Conservation (phyloP, 148 eudicot genomes). For the Gaultheria prostrata region DNA sequence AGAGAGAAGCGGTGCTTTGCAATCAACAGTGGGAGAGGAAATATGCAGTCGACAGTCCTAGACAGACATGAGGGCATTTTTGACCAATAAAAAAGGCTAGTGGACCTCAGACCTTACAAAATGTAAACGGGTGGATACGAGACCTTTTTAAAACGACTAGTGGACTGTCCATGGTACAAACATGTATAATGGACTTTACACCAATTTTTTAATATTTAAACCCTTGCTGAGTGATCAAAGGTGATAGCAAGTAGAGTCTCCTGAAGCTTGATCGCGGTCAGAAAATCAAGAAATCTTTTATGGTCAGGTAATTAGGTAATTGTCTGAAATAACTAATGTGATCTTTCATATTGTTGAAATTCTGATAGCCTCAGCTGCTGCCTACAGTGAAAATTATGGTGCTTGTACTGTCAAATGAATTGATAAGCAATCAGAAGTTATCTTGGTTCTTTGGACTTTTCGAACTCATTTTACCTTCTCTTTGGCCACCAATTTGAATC, state of each 20-base stretch:
- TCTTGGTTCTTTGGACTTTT: not conserved
- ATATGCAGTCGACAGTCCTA: too few species aligned
- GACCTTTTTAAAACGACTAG: too few species aligned
- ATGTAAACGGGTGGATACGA: too few species aligned
- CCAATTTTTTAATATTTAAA: too few species aligned
- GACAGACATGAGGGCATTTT: too few species aligned
- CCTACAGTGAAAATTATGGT: not conserved
- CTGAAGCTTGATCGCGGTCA: not conserved
- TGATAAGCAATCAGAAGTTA: not conserved
- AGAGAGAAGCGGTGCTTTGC: too few species aligned
- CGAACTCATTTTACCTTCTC: not conserved
- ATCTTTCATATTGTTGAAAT: not conserved
- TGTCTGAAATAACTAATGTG: constrained; percentile 4
- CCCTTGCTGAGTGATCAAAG: constrained; percentile 48
- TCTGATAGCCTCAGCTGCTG: not conserved
- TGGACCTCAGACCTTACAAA: too few species aligned
- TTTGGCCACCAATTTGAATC: not conserved
- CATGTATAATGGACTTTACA: too few species aligned
- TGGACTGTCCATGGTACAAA: too few species aligned
- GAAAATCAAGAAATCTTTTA: not conserved
- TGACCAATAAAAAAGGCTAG: too few species aligned
- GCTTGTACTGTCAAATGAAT: not conserved
- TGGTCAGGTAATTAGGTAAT: not conserved
- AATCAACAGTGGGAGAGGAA: too few species aligned
- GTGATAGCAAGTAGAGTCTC: constrained; percentile 22